These are phyloP conservation scores for Botrytis pseudocinerea DNA, from an alignment of 2,329 filamentous ascomycete species.

Conservation along the genomic window DNA sequence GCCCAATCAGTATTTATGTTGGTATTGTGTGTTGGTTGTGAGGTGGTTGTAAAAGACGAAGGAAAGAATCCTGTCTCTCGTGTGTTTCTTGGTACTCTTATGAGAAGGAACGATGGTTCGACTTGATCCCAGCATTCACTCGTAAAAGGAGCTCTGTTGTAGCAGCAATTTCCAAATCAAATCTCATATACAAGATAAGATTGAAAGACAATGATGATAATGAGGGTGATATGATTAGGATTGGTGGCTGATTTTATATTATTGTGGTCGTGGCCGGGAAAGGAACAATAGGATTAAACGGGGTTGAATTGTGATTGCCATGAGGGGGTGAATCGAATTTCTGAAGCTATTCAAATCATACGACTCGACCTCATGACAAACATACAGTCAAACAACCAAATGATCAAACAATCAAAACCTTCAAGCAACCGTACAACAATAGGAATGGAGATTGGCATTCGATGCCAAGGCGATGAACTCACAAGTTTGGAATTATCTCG, in stretches of 20 bases:
- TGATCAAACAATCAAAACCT: not conserved
- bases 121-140: slow-evolving; percentile 19
- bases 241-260: not conserved
- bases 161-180: not conserved
- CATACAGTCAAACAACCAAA: slow-evolving; percentile 3
- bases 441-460: not conserved
- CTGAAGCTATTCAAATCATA: slow-evolving; percentile 20
- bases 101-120: slow-evolving; percentile 13
- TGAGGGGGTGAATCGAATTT: slow-evolving; percentile 10
- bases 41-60: not conserved
- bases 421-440: not conserved
- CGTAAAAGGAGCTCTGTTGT: slow-evolving; percentile 6
- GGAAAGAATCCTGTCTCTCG: not conserved
- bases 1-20: slow-evolving; percentile 29
- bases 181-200: not conserved
- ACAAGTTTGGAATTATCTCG: slow-evolving; percentile 15
- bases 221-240: not conserved
- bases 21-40: slow-evolving; percentile 13
- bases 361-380: slow-evolving; percentile 3
- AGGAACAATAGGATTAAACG: slow-evolving; percentile 6
- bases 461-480: slow-evolving; percentile 4
- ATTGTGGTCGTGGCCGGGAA: not conserved
- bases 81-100: slow-evolving; percentile 5
- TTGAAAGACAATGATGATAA: slow-evolving; percentile 10
- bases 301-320: not conserved